These are phyloP conservation scores for Sarocladiaceae sp. DNA, from an alignment of 2,329 filamentous ascomycete genomes.

Conservation along the genomic window DNA sequence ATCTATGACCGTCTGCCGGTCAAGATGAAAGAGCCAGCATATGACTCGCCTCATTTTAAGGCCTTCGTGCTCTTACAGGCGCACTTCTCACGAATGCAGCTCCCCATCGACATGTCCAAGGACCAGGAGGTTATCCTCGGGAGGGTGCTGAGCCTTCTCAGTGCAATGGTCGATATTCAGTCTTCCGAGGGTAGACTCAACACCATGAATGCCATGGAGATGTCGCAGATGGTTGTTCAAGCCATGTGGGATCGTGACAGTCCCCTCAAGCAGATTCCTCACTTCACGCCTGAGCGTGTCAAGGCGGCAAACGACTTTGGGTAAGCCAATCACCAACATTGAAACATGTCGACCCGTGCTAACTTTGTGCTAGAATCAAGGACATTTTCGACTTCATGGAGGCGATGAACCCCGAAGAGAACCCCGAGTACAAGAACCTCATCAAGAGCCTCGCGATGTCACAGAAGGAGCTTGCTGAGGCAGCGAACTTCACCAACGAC, in stretches of 20 bases:
- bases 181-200: slow-evolving; percentile 95
- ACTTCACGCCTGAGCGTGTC: slow-evolving; percentile 79
- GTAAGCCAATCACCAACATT: slow-evolving; percentile 39
- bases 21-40: slow-evolving; percentile 83
- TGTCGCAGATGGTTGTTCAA: slow-evolving; percentile 98
- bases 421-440: slow-evolving; percentile 70
- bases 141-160: slow-evolving; percentile 81
- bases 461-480: slow-evolving; percentile 76
- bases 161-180: slow-evolving; percentile 88
- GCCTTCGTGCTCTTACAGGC: slow-evolving; percentile 95
- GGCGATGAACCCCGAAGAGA: slow-evolving; percentile 93
- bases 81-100: slow-evolving; percentile 94
- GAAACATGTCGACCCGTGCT: slow-evolving; percentile 18
- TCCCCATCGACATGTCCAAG: slow-evolving; percentile 91
- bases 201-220: slow-evolving; percentile 97
- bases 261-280: slow-evolving; percentile 93
- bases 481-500: slow-evolving; percentile 91
- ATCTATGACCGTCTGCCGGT: slow-evolving; percentile 94
- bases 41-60: slow-evolving; percentile 96
- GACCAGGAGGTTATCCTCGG: slow-evolving; percentile 85
- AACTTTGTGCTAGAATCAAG: slow-evolving; percentile 57
- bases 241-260: slow-evolving; percentile 99
- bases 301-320: slow-evolving; percentile 74
- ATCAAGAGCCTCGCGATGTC: slow-evolving; percentile 73
- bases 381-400: slow-evolving; percentile 99